These are phyloP conservation scores for Cercophora sp. DNA, from an alignment of 495 filamentous ascomycete genomes.

Conservation along the genomic window DNA sequence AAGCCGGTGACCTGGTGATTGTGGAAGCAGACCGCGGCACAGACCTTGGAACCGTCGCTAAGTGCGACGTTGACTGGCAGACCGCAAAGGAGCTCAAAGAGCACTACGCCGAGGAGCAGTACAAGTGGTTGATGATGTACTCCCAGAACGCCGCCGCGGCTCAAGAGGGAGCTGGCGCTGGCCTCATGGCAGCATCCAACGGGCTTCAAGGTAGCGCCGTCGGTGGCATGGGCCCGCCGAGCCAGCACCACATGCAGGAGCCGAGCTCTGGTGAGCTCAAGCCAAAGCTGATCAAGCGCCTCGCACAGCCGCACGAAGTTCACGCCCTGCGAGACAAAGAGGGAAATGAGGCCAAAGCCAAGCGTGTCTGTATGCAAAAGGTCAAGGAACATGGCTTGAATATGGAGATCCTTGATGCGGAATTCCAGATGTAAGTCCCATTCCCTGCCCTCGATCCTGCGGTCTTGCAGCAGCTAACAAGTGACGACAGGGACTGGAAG, in stretches of 20 bases:
- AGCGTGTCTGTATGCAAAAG: slow-evolving; percentile 92
- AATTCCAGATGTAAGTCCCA: slow-evolving; percentile 90
- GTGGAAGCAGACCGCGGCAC: slow-evolving; percentile 95
- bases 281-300: slow-evolving; percentile 91
- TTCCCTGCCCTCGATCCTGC: slow-evolving; percentile 1
- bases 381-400: slow-evolving; percentile 89
- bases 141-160: slow-evolving; percentile 68
- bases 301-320: slow-evolving; percentile 88
- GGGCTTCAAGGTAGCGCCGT: slow-evolving; percentile 62
- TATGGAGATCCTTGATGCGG: slow-evolving; percentile 99
- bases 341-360: slow-evolving; percentile 95
- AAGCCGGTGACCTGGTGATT: slow-evolving; percentile 88
- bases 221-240: slow-evolving; percentile 70
- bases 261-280: slow-evolving; percentile 73
- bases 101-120: slow-evolving; percentile 86
- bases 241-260: slow-evolving; percentile 69
- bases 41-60: slow-evolving; percentile 88
- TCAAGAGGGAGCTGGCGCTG: slow-evolving; percentile 51
- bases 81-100: slow-evolving; percentile 85
- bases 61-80: slow-evolving; percentile 76
- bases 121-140: slow-evolving; percentile 97
- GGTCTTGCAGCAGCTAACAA: slow-evolving; percentile 9
- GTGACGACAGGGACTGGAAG: slow-evolving; percentile 79
- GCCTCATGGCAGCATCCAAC: slow-evolving; percentile 54
- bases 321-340: slow-evolving; percentile 86